Evolutionary conservation across 225 moss, liverwort and hornwort genomes (phyloP).

Genomic region (Bryoerythrophyllum caledonicum): DNA sequence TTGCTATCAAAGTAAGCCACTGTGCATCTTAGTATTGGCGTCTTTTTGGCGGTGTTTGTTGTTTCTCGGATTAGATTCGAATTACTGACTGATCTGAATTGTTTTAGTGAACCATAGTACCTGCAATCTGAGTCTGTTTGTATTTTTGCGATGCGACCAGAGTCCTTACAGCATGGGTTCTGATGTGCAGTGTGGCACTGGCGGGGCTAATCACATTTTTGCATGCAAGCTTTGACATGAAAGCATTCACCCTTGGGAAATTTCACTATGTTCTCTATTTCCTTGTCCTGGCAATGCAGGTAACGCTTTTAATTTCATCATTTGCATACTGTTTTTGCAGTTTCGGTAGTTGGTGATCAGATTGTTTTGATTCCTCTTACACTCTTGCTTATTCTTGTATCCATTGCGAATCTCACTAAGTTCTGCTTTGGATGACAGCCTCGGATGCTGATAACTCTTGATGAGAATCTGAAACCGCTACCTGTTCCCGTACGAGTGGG

Average conservation of each 20-base stretch:
- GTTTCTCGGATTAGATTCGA: neutral
- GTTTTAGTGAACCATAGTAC: neutral
- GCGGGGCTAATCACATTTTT: slow-evolving; percentile 97
- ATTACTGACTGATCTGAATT: neutral
- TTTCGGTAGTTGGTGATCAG: neutral
- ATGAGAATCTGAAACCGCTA: slow-evolving; percentile 88
- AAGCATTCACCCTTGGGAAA: slow-evolving; percentile 87
- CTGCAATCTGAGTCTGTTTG: neutral
- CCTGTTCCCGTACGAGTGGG: slow-evolving; percentile 97
- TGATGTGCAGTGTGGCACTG: slow-evolving; percentile 76
- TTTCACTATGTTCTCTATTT: slow-evolving; percentile 97
- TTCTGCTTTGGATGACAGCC: slow-evolving; percentile 64
- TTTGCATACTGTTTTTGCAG: slow-evolving; percentile 7
- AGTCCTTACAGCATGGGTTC: slow-evolving; percentile 27
- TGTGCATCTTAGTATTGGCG: neutral
- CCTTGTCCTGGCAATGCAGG: slow-evolving; percentile 99
- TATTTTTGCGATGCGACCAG: neutral
- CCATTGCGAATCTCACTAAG: slow-evolving; percentile 15
- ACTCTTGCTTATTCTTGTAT: neutral
- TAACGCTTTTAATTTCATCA: slow-evolving; percentile 21
- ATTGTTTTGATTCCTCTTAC: neutral
- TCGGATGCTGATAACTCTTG: slow-evolving; percentile 94
- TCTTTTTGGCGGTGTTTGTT: neutral
- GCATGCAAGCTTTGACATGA: slow-evolving; percentile 97
- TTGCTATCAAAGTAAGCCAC: slow-evolving; percentile 83